phyloP scores from a whole-genome alignment of 2,329 filamentous ascomycete genomes.

The Ophiobolus disseminans region DNA sequence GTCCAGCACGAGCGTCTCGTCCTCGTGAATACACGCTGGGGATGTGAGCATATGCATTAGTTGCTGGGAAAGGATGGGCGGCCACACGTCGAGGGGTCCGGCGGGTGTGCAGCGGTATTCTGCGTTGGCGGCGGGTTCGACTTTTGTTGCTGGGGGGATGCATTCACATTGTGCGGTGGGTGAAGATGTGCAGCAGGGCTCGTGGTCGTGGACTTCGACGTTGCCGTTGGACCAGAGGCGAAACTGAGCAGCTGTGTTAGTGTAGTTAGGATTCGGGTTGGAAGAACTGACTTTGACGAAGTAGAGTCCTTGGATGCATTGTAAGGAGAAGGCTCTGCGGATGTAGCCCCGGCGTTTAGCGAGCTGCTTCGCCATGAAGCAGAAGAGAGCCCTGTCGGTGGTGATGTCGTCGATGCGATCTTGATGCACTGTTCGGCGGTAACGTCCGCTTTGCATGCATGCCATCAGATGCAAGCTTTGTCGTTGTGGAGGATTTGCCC shows the following conservation, averaged over 20 bases:
- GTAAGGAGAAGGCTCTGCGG: constrained; percentile 9
- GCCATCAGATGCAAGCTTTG: constrained; percentile 6
- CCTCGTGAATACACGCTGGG: constrained; percentile 19
- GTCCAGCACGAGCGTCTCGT: constrained; percentile 19
- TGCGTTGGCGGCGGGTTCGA: constrained; percentile 17
- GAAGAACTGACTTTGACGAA: constrained; percentile 9
- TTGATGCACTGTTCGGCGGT: constrained; percentile 14
- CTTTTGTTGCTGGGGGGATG: constrained; percentile 19
- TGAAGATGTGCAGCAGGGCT: constrained; percentile 11
- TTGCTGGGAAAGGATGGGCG: constrained; percentile 20
- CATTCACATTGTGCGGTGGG: constrained; percentile 14
- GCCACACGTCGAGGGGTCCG: constrained; percentile 6
- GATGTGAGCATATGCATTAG: constrained; percentile 21
- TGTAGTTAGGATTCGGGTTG: no score
- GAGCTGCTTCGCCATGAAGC: constrained; percentile 14
- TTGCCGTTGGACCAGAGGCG: constrained; percentile 13
- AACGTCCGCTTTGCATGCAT: constrained; percentile 18
- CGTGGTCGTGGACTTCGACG: constrained; percentile 19
- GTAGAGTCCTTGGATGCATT: constrained; percentile 14
- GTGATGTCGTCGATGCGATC: constrained; percentile 18
- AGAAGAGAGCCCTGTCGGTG: constrained; percentile 22
- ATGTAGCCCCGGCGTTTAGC: constrained; percentile 2
- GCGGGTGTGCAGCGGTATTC: constrained; percentile 26
- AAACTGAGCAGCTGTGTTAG: constrained; percentile 13
- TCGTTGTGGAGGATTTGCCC: constrained; percentile 5